Evolutionary conservation across 257 asterid species (phyloP), one percentile per base, ranked within the genome.

Genomic region (Vinca minor): DNA sequence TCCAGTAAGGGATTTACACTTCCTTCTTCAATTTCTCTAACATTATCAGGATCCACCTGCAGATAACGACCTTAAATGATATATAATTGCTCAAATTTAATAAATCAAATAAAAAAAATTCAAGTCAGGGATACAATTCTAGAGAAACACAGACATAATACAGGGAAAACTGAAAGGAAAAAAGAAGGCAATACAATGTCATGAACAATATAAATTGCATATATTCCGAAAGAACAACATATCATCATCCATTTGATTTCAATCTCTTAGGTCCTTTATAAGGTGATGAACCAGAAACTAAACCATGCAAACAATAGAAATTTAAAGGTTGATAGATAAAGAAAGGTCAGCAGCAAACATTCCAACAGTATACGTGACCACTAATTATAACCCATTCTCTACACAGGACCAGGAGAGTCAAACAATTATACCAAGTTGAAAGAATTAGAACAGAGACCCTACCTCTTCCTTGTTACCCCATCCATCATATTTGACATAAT

Each of bases 401-500:
- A 54, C n/a, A 5, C 15, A 26, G 20, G 26, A 41, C 23, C 59
- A 55, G 26, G 23, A 15, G 23, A 15, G 10, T 17, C 7, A 60
- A 42, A 26, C 7, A 9, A 49, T 49, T 14, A 38, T 3, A 42
- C 52, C 1, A 44, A 23, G 66, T 31, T 25, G 42, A 42, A 62
- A 4, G 29, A 41, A 32, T 36, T 52, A 41, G 53, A 26, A 59
- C 34, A 44, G 46, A 42, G 62, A 55, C 21, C 72, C 13, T 84
- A 93, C 99, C 95, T 85, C 99, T 81, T 93, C 99, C 81, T 62
- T 84, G 79, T 93, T 93, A 52, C 97, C 99, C 96, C 96, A 93
- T 64, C 76, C 97, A 73, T 83, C 78, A 73, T 89, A 93, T 74
- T 71, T 35, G 66, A 93, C 87, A 67, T 70, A 74, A 74, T 89